Evolutionary conservation across 257 asterid species (phyloP).

Genomic region (Lavandula angustifolia): DNA sequence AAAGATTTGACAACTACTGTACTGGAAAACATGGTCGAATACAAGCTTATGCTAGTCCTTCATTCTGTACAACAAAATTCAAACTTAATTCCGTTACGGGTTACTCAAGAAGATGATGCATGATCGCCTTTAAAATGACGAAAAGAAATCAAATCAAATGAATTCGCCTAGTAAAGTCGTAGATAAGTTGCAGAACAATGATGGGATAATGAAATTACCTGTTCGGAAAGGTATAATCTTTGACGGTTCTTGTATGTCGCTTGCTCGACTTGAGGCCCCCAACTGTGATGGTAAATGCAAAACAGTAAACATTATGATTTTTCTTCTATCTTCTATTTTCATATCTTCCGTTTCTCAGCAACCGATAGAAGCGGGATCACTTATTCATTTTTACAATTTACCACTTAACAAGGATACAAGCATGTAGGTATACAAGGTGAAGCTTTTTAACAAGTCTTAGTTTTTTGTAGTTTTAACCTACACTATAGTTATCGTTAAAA

Average conservation of each 20-base stretch:
- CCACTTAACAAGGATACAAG: neutral
- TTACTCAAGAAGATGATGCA: neutral
- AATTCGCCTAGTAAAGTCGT: neutral
- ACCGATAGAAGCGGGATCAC: conserved; percentile 12
- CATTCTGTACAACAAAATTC: neutral
- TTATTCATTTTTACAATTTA: neutral
- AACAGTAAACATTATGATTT: neutral
- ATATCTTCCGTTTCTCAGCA: conserved; percentile 7
- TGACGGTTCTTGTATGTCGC: conserved; percentile 92
- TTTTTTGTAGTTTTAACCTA: too few relatives aligned
- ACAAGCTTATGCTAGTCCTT: neutral
- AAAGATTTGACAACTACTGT: conserved; percentile 1
- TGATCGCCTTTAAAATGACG: neutral
- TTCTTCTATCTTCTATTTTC: neutral
- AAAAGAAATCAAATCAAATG: neutral
- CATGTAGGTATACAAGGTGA: too few relatives aligned
- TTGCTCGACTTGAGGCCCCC: conserved; percentile 95
- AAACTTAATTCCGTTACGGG: neutral
- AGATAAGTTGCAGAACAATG: conserved; percentile 17
- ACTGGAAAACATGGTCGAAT: neutral
- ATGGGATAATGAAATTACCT: conserved; percentile 44
- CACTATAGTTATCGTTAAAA: neutral
- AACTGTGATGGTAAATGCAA: conserved; percentile 42
- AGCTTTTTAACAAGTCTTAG: too few relatives aligned
- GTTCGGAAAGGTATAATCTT: conserved; percentile 91